A percentile compares a stretch with the other conserved stretches of the same genome.
These are phyloP conservation scores for Pseudozyma sp. DNA, from an alignment of 1,284 basidiomycete genomes.

Conservation along the genomic window DNA sequence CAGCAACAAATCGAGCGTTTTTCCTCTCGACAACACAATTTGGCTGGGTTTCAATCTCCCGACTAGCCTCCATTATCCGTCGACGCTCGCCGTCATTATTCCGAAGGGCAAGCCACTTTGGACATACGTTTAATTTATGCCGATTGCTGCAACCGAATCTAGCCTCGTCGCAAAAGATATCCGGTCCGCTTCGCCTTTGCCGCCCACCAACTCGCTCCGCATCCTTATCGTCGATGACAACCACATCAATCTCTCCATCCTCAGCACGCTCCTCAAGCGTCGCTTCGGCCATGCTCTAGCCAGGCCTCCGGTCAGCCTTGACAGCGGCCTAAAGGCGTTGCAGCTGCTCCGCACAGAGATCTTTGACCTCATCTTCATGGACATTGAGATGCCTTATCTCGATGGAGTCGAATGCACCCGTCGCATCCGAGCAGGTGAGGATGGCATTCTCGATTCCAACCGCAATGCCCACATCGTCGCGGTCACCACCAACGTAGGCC, in stretches of 20 bases:
- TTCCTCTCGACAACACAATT: not conserved
- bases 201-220: slow-evolving; percentile 47
- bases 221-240: slow-evolving; percentile 64
- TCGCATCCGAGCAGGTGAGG: slow-evolving; percentile 52
- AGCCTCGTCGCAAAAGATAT: slow-evolving; percentile 10
- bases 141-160: slow-evolving; percentile 9
- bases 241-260: slow-evolving; percentile 57
- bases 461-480: slow-evolving; percentile 49
- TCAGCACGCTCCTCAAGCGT: slow-evolving; percentile 54
- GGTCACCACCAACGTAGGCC: slow-evolving; percentile 55
- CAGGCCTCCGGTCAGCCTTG: slow-evolving; percentile 47
- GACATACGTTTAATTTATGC: slow-evolving; percentile 27
- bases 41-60: slow-evolving; percentile 9
- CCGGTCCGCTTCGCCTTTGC: slow-evolving; percentile 28
- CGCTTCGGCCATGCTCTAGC: slow-evolving; percentile 53
- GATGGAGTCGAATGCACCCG: slow-evolving; percentile 54
- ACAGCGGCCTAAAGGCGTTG: slow-evolving; percentile 60
- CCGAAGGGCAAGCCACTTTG: slow-evolving; percentile 42
- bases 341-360: slow-evolving; percentile 54
- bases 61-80: not conserved
- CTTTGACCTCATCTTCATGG: slow-evolving; percentile 61
- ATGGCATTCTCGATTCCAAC: slow-evolving; percentile 55
- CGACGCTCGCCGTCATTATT: slow-evolving; percentile 19
- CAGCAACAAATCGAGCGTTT: not conserved
- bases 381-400: slow-evolving; percentile 63